Base-by-base conservation (phyloP, 345 rosid species). In the Reutealis trisperma region DNA sequence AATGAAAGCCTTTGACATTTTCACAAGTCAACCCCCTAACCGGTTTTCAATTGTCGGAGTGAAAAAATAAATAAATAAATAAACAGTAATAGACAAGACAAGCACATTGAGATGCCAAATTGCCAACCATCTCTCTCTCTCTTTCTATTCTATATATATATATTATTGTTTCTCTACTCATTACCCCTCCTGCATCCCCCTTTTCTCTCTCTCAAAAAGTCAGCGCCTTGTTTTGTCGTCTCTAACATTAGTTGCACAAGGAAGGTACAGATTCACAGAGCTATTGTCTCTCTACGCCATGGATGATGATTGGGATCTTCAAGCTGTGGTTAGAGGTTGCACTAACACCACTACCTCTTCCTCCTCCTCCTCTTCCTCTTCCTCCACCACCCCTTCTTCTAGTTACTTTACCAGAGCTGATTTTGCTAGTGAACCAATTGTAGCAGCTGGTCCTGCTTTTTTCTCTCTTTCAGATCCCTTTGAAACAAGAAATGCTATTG, bases 261-360 rank as follows among this genome's bases (percentile, higher is more conserved):
- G 63, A 73, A 44, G 66, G 63, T 75, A 44, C 77, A 84, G 82
- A 79, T 84, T 86, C 84, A 52, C 74, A 76, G 82, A 67, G 59
- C 75, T 81, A 30, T 70, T 85, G 64, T 83, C 85, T 73, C 67
- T 52, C 5, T 44, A 67, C 66, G 49, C 78, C 80, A 88, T 93
- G 95, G 97, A 87, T 75, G 97, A 83, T 71, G 98, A 93, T 79
- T 95, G 99, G 99, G 98, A 95, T 89, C 94, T 95, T 76, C 89
- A 89, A 72, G 99, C 99, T 68, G 97, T 95, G 81, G 98, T 95
- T 55, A 85, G 98, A 83, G 88, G 97, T 47, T 90, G 93, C 81
- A 70, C 85, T 83, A 41, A 85, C 74, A 30, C 82, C 4, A 34
- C 88, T 75, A 52, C 88, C 71, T 14, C 83, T 67, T 10, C 85